A percentile compares a stretch with the other conserved stretches of the same genome.
Conservation (phyloP, 139 green algal genomes). For the Coelastrella sp. region DNA sequence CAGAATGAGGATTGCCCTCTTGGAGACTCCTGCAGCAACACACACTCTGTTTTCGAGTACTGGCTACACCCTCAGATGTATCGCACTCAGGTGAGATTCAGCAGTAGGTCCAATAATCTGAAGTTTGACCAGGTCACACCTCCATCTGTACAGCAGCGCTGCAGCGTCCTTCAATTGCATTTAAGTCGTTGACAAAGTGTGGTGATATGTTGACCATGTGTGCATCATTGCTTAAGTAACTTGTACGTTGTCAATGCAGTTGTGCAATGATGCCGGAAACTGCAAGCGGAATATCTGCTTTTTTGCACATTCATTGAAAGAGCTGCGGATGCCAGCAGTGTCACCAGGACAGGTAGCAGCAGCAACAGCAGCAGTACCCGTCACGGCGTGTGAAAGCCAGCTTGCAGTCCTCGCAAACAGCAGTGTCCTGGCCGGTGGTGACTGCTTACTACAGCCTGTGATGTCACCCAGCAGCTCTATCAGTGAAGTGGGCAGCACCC, state of each 20-base stretch:
- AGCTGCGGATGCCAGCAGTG: constrained; percentile 74
- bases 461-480: neutral
- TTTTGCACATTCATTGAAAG: constrained; percentile 81
- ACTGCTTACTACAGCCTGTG: neutral
- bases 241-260: constrained; percentile 50
- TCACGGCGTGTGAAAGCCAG: too few relatives aligned
- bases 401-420: too few relatives aligned
- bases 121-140: too few relatives aligned
- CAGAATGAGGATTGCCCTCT: constrained; percentile 56
- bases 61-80: constrained; percentile 92
- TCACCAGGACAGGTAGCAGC: neutral
- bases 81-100: constrained; percentile 88
- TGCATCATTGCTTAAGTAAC: too few relatives aligned
- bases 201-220: too few relatives aligned
- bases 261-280: constrained; percentile 83
- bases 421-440: neutral
- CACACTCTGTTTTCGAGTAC: constrained; percentile 92
- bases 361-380: neutral
- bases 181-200: too few relatives aligned
- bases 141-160: constrained; percentile 89
- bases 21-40: constrained; percentile 82
- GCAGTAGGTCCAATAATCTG: constrained; percentile 71
- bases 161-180: too few relatives aligned
- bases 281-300: constrained; percentile 87
- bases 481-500: neutral